Percentiles rank a stretch among this genome's conserved stretches.
Evolutionary conservation across 1,139 yeast species (phyloP).

Genomic region (Protomyces pachydermus): DNA sequence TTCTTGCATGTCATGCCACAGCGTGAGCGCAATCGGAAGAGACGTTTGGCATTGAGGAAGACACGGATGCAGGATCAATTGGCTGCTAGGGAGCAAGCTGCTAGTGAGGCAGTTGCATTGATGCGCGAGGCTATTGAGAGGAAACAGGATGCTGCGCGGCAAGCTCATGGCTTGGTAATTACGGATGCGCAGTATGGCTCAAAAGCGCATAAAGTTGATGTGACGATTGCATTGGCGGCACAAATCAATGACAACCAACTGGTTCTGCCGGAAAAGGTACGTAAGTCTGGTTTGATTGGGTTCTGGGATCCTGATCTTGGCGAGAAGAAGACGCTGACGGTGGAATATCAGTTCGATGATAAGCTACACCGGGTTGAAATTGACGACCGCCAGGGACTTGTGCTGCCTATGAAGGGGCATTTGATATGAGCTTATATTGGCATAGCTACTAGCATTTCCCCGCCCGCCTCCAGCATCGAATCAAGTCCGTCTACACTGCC

Average conservation of each 20-base stretch:
- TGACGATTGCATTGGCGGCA: conserved; percentile 28
- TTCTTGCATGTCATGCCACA: conserved; percentile 18
- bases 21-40: not conserved
- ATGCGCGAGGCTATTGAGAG: conserved; percentile 16
- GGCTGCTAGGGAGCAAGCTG: conserved; percentile 17
- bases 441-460: too few species aligned
- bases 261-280: conserved; percentile 5
- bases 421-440: not conserved
- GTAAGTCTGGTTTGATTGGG: conserved; percentile 16
- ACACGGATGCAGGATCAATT: conserved; percentile 4
- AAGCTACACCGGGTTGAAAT: conserved; percentile 26
- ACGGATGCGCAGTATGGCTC: conserved; percentile 10
- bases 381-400: conserved; percentile 27
- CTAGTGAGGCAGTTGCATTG: conserved; percentile 15
- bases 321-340: conserved; percentile 23
- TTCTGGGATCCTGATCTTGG: conserved; percentile 30
- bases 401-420: conserved; percentile 12
- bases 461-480: too few species aligned
- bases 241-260: conserved; percentile 26
- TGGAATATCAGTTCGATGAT: conserved; percentile 24
- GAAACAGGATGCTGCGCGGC: conserved; percentile 11
- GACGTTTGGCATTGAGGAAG: conserved; percentile 6
- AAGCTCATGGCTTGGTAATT: conserved; percentile 5
- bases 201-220: conserved; percentile 18
- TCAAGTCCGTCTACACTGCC: too few species aligned